phyloP scores from a whole-genome alignment of 2,329 filamentous ascomycete species.

The Taxawa tesnikishii region DNA sequence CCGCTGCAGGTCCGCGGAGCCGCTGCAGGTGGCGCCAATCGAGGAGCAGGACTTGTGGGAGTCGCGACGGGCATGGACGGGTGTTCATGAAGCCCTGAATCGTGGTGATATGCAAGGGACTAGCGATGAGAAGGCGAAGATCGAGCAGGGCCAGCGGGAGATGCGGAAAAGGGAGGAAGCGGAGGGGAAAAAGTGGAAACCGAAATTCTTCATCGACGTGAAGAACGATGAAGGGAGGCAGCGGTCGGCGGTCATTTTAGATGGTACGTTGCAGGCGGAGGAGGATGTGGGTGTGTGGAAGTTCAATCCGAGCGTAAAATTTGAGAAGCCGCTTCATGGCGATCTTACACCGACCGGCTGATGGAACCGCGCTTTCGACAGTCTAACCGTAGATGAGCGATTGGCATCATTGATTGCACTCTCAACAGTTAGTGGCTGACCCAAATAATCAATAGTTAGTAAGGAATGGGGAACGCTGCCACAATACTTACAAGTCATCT shows the following conservation, averaged over 20 bases:
- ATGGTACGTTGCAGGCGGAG: not conserved
- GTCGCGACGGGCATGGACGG: slow-evolving; percentile 29
- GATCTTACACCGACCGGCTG: not conserved
- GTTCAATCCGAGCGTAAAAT: not conserved
- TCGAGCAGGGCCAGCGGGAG: slow-evolving; percentile 3
- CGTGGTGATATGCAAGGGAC: slow-evolving; percentile 28
- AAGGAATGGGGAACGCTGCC: no score
- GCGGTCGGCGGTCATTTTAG: not conserved
- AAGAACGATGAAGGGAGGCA: not conserved
- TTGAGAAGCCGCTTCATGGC: not conserved
- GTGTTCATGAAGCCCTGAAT: slow-evolving; percentile 25
- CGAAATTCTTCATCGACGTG: not conserved
- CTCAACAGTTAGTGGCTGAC: no score
- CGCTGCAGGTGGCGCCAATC: slow-evolving; percentile 8
- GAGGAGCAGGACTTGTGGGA: slow-evolving; percentile 33
- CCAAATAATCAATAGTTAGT: no score
- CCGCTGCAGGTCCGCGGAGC: slow-evolving; percentile 12
- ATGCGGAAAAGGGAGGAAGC: not conserved
- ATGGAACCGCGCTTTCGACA: no score
- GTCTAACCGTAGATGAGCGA: no score
- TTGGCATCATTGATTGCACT: no score
- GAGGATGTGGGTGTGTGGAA: not conserved
- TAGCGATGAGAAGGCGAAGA: slow-evolving; percentile 17
- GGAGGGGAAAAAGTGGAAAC: not conserved
- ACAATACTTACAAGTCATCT: no score